Evolutionary conservation across 1,139 yeast genomes (phyloP), one percentile per base, ranked within the genome.

Genomic region (Wickerhamomyces sp.): DNA sequence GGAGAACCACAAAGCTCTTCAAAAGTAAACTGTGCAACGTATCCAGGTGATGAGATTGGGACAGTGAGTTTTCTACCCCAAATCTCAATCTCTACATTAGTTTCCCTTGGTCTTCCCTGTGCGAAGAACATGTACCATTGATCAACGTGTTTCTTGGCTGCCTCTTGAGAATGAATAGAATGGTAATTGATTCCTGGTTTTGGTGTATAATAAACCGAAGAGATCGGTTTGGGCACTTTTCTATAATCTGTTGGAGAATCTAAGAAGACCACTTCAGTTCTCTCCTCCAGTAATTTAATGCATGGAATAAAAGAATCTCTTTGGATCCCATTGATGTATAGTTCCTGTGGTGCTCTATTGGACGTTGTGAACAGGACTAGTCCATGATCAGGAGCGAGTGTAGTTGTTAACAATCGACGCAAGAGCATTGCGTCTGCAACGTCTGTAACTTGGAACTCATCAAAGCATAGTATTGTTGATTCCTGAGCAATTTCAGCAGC

Each of bases 381-480:
- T 0, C 97, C 97, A 53, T 81, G 82, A 29, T 78, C 72, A 1
- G 80, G 76, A 23, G 77, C 68, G 33, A 91, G 58, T 31, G 78
- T 64, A 20, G 73, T 69, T 55, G 78, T 72, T 33, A 88, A 56
- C 28, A 89, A 62, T 35, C 96, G 68, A 43, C 98, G 72, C 32
- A 91, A 66, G 27, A 91, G 69, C 98, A 91, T 91, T 3, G 98
- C 98, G 60, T 91, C 98, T 1, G 97, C 98, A 23, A 91, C 96
- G 58, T 91, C 98, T 1, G 95, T 86, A 29, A 91, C 97, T 58
- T 85, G 94, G 54, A 89, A 88, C 62, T 91, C 98, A 61, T 91
- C 98, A 58, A 91, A 87, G 58, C 98, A 91, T 39, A 91, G 61
- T 2, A 91, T 78, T 2, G 93, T 80, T 3, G 93, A 73, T 33